Base-by-base conservation (phyloP, 2,329 filamentous ascomycete species). In the Fusarium burgessii region DNA sequence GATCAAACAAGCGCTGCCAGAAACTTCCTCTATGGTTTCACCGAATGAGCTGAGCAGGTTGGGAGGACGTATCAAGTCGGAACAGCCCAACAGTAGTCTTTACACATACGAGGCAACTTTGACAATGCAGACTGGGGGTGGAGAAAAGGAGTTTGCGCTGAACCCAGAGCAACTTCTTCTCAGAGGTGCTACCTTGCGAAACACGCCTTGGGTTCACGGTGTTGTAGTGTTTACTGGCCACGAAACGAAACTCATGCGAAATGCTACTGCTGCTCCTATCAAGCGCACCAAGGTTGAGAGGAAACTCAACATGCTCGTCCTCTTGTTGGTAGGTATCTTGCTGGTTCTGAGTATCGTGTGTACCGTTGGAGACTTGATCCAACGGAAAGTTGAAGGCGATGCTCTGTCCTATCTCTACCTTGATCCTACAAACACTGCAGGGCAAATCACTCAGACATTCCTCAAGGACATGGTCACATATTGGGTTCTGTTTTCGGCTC, bases 221-320 rank as follows among this genome's bases (percentile, higher is more conserved):
- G 89, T 97, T 20, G 96, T 99, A 58, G 95, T 99, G 18, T 99
- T 98, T 77, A 84, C 82, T 14, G 96, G 96, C 55, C 96, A 99
- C 81, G 96, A 99, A 83, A 98, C 96, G 10, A 99, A 99, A 82
- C 88, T 99, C 70, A 98, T 99, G 96, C 91, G 96, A 74, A 99
- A 99, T 79, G 97, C 96, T 20, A 99, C 95, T 6, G 95, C 95
- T 7, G 92, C 96, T 2, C 97, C 96, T 9, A 99, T 99, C 84
- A 99, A 99, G 85, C 92, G 95, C 61, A 99, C 96, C 38, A 95
- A 95, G 74, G 95, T 99, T 10, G 96, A 99, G 82, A 90, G 91
- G 69, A 93, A 97, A 85, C 92, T 99, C 74, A 99, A 99, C 81
- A 89, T 91, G 76, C 92, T 98, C 68, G 97, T 99, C 77, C 85